Evolutionary conservation across 2,329 filamentous ascomycete species (phyloP), one percentile per base, ranked within the genome.

Genomic region (Trematosphaeria pertusa): DNA sequence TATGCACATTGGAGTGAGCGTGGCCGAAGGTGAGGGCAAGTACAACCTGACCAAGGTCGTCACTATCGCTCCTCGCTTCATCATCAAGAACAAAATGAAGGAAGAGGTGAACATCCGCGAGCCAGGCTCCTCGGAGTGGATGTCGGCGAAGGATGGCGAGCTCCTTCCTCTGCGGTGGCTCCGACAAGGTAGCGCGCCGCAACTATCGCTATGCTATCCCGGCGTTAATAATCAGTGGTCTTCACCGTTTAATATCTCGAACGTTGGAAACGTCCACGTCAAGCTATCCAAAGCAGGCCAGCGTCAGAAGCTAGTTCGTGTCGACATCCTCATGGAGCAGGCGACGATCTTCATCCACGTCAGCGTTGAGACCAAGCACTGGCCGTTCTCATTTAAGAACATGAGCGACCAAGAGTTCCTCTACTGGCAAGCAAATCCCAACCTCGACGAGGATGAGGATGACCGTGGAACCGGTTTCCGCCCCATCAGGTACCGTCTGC

Each of bases 321-420:
- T 95, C 10, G 94, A 99, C 67, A 84, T 97, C 33, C 78, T 99
- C 35, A 87, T 97, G 81, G 95, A 99, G 70, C 86, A 89, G 52
- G 90, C 93, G 0, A 97, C 93, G 1, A 87, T 99, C 31, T 99
- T 97, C 78, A 72, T 97, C 24, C 90, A 96, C 63, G 81, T 99
- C 48, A 94, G 86, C 64, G 79, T 93, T 58, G 94, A 99, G 75
- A 91, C 84, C 5, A 95, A 94, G 71, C 91, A 96, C 67, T 99
- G 94, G 94, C 94, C 94, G 0, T 99, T 94, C 75, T 97, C 92
- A 0, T 97, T 99, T 87, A 88, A 94, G 56, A 99, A 99, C 66
- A 94, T 97, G 75, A 97, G 93, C 64, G 93, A 97, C 64, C 88
- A 88, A 18, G 94, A 97, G 67, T 97, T 97, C 72, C 87, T 93